Evolutionary conservation across 805 yeast species (phyloP).

Genomic region (Priceomyces fermenticarens): DNA sequence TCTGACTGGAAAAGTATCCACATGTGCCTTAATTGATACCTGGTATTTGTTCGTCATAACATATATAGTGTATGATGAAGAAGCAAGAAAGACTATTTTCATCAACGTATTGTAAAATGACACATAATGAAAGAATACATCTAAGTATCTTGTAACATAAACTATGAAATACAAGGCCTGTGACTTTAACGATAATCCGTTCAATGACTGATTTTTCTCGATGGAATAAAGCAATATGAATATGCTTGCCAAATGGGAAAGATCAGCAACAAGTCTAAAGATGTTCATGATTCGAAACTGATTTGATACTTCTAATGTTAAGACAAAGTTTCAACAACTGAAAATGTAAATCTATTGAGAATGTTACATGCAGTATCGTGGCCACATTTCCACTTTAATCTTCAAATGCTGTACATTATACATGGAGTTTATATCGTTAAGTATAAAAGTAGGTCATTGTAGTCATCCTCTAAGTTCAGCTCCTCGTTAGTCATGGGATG

Average conservation of each 20-base stretch:
- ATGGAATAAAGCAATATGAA: constrained; percentile 73
- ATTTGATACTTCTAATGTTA: background rate
- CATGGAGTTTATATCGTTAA: background rate
- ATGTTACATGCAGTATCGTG: background rate
- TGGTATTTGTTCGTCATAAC: constrained; percentile 64
- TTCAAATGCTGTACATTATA: background rate
- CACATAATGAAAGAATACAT: constrained; percentile 47
- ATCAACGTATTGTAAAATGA: constrained; percentile 75
- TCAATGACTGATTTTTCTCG: constrained; percentile 57
- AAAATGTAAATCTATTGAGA: no score
- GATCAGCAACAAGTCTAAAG: constrained; percentile 58
- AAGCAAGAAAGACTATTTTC: constrained; percentile 76
- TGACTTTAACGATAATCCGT: constrained; percentile 87
- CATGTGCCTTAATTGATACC: constrained; percentile 59
- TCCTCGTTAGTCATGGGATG: constrained; percentile 4
- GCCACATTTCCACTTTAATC: no score
- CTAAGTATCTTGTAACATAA: constrained; percentile 37
- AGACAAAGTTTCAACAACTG: no score
- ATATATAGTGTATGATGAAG: constrained; percentile 73
- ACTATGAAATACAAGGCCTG: constrained; percentile 66
- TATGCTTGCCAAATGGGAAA: constrained; percentile 79
- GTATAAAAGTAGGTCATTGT: constrained; percentile 8
- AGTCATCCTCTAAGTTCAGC: constrained; percentile 16
- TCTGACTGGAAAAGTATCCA: constrained; percentile 66
- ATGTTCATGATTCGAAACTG: constrained; percentile 32